Conservation (phyloP, 768 basidiomycete genomes). For the Boletus speciosus region DNA sequence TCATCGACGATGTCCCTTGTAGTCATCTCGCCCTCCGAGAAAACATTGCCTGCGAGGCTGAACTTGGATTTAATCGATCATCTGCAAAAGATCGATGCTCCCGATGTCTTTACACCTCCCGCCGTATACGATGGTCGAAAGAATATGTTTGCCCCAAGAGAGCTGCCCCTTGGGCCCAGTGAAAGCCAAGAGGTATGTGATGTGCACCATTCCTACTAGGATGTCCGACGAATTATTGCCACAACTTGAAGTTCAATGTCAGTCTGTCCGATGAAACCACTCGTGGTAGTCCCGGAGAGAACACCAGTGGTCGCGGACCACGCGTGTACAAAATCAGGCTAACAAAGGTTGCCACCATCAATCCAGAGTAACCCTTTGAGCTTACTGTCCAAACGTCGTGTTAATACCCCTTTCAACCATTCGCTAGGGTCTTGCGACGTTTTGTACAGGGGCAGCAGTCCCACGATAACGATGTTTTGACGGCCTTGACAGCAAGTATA, state of each 20-base stretch:
- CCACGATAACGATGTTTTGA: slow-evolving; percentile 63
- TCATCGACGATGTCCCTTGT: slow-evolving; percentile 5
- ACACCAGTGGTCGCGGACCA: slow-evolving; percentile 40
- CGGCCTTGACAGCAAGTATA: slow-evolving; percentile 56
- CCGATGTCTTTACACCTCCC: slow-evolving; percentile 67
- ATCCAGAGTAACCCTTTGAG: slow-evolving; percentile 43
- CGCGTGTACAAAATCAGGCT: slow-evolving; percentile 67
- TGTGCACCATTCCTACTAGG: not conserved
- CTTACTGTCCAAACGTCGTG: slow-evolving; percentile 21
- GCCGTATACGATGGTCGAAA: slow-evolving; percentile 80
- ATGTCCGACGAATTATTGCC: slow-evolving; percentile 2
- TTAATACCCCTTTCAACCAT: slow-evolving; percentile 1
- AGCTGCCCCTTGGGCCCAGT: slow-evolving; percentile 55
- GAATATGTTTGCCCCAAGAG: slow-evolving; percentile 63
- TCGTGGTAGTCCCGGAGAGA: slow-evolving; percentile 31
- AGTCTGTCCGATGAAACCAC: slow-evolving; percentile 41
- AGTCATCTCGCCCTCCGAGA: slow-evolving; percentile 70
- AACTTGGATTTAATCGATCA: slow-evolving; percentile 69
- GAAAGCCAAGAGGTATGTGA: slow-evolving; percentile 49
- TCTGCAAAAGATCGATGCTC: slow-evolving; percentile 56
- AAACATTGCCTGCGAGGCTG: slow-evolving; percentile 58
- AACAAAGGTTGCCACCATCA: slow-evolving; percentile 55
- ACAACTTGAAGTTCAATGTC: slow-evolving; percentile 55
- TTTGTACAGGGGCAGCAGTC: slow-evolving; percentile 66
- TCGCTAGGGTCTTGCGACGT: slow-evolving; percentile 52